Conservation (phyloP, 2,329 filamentous ascomycete species). For the Alternaria novae-zelandiae region DNA sequence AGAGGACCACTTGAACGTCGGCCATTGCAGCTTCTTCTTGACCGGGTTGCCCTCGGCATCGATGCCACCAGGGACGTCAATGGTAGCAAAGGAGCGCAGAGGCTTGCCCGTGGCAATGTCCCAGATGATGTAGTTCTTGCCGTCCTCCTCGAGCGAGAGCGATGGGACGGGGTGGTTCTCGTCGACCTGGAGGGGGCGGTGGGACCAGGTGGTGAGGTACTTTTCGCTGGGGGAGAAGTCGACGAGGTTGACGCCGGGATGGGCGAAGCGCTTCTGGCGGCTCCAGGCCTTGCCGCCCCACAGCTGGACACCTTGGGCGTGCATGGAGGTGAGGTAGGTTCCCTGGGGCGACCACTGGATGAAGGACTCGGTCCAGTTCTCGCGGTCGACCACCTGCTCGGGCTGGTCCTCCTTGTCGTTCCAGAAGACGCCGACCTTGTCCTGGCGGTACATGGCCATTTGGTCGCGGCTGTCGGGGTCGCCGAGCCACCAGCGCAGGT, state of each 20-base stretch:
- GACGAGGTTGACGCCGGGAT: slow-evolving; percentile 93
- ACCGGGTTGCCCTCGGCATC: slow-evolving; percentile 69
- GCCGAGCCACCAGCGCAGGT: slow-evolving; percentile 90
- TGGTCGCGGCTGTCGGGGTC: slow-evolving; percentile 91
- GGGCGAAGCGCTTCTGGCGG: slow-evolving; percentile 89
- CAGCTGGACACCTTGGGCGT: slow-evolving; percentile 94
- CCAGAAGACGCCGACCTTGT: slow-evolving; percentile 95
- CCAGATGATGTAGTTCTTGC: slow-evolving; percentile 99
- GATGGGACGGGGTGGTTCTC: slow-evolving; percentile 86
- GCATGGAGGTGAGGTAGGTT: slow-evolving; percentile 92
- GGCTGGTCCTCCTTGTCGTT: slow-evolving; percentile 94
- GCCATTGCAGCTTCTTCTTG: slow-evolving; percentile 97
- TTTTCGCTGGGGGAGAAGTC: slow-evolving; percentile 94
- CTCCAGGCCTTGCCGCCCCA: slow-evolving; percentile 93
- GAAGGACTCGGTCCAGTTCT: slow-evolving; percentile 97
- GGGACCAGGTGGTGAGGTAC: slow-evolving; percentile 96
- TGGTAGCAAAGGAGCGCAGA: slow-evolving; percentile 89
- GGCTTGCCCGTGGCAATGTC: slow-evolving; percentile 89
- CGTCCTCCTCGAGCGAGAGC: slow-evolving; percentile 80
- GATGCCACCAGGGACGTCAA: slow-evolving; percentile 73
- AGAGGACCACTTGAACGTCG: slow-evolving; percentile 98
- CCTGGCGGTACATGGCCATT: slow-evolving; percentile 91
- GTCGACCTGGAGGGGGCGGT: slow-evolving; percentile 88
- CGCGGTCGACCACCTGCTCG: slow-evolving; percentile 87
- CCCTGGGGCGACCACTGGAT: slow-evolving; percentile 97